Conservation (phyloP, 1,139 yeast species). For the Candida freyschussii region DNA sequence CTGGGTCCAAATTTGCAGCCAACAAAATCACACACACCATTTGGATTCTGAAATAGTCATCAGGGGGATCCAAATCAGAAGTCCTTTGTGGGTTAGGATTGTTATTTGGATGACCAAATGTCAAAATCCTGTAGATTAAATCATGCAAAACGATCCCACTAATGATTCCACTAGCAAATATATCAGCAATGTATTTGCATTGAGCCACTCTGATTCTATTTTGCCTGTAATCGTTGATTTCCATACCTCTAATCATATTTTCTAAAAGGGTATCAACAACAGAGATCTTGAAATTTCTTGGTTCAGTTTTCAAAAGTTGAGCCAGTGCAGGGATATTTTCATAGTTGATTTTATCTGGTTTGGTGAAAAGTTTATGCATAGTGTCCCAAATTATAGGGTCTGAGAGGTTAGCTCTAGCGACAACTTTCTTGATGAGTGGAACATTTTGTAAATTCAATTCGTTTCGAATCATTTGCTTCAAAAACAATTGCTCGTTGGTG, state of each 20-base stretch:
- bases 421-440: slow-evolving; percentile 34
- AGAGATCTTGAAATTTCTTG: slow-evolving; percentile 36
- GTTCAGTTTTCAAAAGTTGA: slow-evolving; percentile 37
- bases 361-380: slow-evolving; percentile 49
- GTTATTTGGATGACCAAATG: slow-evolving; percentile 64
- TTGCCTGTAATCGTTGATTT: slow-evolving; percentile 52
- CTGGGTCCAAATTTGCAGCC: slow-evolving; percentile 15
- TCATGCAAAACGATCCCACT: slow-evolving; percentile 45
- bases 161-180: slow-evolving; percentile 48
- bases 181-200: slow-evolving; percentile 54
- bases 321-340: slow-evolving; percentile 52
- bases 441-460: slow-evolving; percentile 43
- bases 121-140: slow-evolving; percentile 54
- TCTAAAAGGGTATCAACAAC: slow-evolving; percentile 68
- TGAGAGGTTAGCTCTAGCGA: slow-evolving; percentile 46
- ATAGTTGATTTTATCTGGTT: slow-evolving; percentile 59
- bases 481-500: slow-evolving; percentile 44
- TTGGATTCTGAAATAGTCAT: slow-evolving; percentile 69
- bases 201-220: slow-evolving; percentile 63
- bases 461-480: slow-evolving; percentile 43
- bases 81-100: slow-evolving; percentile 48
- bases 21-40: slow-evolving; percentile 40
- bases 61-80: slow-evolving; percentile 51
- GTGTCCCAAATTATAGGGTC: slow-evolving; percentile 38
- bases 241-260: slow-evolving; percentile 59